phyloP scores from a whole-genome alignment of 2,329 filamentous ascomycete species.

The Graphilbum fragrans region DNA sequence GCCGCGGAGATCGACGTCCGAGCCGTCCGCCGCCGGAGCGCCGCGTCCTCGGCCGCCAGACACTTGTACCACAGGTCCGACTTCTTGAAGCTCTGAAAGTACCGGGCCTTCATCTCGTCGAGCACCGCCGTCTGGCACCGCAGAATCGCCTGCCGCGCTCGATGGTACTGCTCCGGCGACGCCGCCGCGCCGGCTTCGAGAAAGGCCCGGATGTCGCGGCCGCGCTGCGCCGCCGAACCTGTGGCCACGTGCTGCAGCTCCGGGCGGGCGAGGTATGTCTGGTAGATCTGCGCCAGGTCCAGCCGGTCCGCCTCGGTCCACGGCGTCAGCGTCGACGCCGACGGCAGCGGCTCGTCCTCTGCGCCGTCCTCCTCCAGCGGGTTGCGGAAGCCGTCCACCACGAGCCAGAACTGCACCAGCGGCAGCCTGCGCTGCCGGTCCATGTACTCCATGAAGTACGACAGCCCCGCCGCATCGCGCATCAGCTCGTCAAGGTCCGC shows the following conservation, averaged over 20 bases:
- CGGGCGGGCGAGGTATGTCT: conserved; percentile 72
- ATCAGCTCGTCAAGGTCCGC: conserved; percentile 75
- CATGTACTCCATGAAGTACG: conserved; percentile 99
- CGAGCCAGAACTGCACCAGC: conserved; percentile 94
- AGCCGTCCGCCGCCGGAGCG: conserved; percentile 18
- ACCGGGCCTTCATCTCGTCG: conserved; percentile 68
- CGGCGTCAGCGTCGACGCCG: conserved; percentile 47
- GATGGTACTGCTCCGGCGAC: conserved; percentile 68
- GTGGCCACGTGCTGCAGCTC: conserved; percentile 72
- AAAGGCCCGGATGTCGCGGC: conserved; percentile 54
- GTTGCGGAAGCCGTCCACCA: conserved; percentile 91
- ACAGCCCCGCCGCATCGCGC: conserved; percentile 78
- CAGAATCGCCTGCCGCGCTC: conserved; percentile 69
- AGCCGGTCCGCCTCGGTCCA: conserved; percentile 79
- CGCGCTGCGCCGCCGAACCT: conserved; percentile 52
- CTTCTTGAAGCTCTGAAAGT: conserved; percentile 78
- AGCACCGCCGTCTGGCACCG: conserved; percentile 72
- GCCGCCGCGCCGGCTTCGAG: conserved; percentile 66
- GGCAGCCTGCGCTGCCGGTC: conserved; percentile 79
- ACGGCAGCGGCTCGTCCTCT: conserved; percentile 55
- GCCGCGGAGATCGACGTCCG: conserved; percentile 6
- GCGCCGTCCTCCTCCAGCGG: conserved; percentile 79
- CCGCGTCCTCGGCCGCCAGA: conserved; percentile 72
- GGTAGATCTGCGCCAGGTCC: conserved; percentile 83
- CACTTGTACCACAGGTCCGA: conserved; percentile 97